These are phyloP conservation scores for Thalassiosira livingstoniorum DNA, from an alignment of 352 stramenopile genomes.

Conservation along the genomic window DNA sequence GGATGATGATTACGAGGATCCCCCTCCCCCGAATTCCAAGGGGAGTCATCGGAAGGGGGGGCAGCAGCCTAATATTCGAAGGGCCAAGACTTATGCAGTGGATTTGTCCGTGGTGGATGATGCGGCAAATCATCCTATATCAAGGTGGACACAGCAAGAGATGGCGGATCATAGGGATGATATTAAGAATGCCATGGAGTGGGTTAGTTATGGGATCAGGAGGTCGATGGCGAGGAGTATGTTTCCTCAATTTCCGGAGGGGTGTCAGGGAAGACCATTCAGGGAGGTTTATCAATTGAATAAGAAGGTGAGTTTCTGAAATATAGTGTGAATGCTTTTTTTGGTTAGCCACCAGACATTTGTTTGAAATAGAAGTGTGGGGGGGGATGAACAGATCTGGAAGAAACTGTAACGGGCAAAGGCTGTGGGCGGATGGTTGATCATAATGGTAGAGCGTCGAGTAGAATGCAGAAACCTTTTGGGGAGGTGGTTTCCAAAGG, in stretches of 20 bases:
- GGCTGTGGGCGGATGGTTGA: too few relatives aligned
- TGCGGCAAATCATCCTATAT: conserved; percentile 47
- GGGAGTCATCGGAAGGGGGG: not conserved
- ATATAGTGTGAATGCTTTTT: too few relatives aligned
- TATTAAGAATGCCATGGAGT: conserved; percentile 69
- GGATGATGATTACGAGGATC: conserved; percentile 52
- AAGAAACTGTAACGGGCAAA: too few relatives aligned
- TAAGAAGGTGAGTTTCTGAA: conserved; percentile 79
- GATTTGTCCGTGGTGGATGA: conserved; percentile 61
- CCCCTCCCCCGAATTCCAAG: not conserved
- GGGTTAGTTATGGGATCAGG: conserved; percentile 66
- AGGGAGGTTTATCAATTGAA: conserved; percentile 86
- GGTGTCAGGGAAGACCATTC: conserved; percentile 79
- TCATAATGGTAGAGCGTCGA: too few relatives aligned
- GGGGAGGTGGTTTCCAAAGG: too few relatives aligned
- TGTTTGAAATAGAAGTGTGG: too few relatives aligned
- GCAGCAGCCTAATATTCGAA: conserved; percentile 4
- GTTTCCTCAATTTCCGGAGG: conserved; percentile 84
- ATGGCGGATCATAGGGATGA: conserved; percentile 53
- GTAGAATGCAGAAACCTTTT: too few relatives aligned
- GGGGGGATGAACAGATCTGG: too few relatives aligned
- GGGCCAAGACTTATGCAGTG: conserved; percentile 63
- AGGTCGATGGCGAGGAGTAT: conserved; percentile 79
- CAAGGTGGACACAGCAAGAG: conserved; percentile 43
- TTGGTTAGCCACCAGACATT: too few relatives aligned